Conservation (phyloP, 495 filamentous ascomycete species). For the Penicillium lividum region DNA sequence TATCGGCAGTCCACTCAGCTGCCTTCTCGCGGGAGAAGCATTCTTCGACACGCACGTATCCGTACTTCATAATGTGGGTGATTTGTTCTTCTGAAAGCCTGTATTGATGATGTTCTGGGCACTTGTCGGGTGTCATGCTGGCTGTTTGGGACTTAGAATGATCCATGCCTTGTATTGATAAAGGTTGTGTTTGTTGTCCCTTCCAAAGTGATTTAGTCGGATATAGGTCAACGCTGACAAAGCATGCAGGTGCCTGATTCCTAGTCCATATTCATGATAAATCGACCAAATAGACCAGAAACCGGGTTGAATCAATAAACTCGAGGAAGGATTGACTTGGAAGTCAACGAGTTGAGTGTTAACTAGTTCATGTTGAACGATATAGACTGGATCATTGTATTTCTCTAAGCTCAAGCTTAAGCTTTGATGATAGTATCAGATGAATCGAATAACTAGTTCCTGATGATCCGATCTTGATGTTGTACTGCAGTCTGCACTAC, state of each 20-base stretch:
- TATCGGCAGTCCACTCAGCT: conserved; percentile 52
- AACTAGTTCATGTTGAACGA: no score
- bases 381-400: no score
- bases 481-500: background rate
- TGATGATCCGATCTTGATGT: background rate
- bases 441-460: background rate
- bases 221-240: background rate
- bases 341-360: no score
- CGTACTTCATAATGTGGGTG: conserved; percentile 65
- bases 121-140: background rate
- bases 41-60: conserved; percentile 59
- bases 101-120: conserved; percentile 1
- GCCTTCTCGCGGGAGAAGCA: conserved; percentile 67
- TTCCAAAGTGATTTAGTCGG: background rate
- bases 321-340: background rate
- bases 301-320: background rate
- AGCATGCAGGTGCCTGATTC: background rate
- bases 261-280: background rate
- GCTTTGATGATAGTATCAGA: no score
- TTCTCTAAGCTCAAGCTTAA: no score
- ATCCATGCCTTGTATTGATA: background rate
- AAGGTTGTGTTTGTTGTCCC: background rate
- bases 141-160: background rate
- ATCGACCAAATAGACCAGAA: background rate
- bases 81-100: conserved; percentile 60